phyloP scores from a whole-genome alignment of 2,329 filamentous ascomycete species.

The Hysterium pulicare region DNA sequence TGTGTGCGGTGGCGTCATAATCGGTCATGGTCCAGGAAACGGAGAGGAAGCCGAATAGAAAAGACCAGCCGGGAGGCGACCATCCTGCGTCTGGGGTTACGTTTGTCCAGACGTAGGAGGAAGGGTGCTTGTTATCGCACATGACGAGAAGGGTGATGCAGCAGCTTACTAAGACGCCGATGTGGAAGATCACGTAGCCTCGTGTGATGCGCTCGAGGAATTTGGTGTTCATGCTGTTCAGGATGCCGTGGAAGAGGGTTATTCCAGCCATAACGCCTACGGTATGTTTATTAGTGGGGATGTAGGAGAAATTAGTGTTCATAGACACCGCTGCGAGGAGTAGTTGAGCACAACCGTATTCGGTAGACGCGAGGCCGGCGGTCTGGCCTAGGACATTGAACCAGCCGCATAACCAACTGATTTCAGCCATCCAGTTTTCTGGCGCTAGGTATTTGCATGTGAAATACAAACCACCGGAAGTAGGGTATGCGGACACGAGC shows the following conservation, averaged over 20 bases:
- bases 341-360: constrained; percentile 57
- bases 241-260: constrained; percentile 49
- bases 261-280: constrained; percentile 56
- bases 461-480: constrained; percentile 55
- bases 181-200: constrained; percentile 57
- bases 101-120: constrained; percentile 55
- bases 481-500: constrained; percentile 57
- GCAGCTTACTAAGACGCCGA: constrained; percentile 51
- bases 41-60: constrained; percentile 59
- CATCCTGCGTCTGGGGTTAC: constrained; percentile 53
- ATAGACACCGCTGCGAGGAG: constrained; percentile 56
- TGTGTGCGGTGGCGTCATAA: constrained; percentile 46
- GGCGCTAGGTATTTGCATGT: constrained; percentile 55
- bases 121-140: constrained; percentile 50
- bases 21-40: constrained; percentile 61
- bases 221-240: constrained; percentile 56
- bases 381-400: constrained; percentile 53
- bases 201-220: constrained; percentile 60
- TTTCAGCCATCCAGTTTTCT: constrained; percentile 44
- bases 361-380: constrained; percentile 54
- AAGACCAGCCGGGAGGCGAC: constrained; percentile 54
- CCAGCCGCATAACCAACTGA: constrained; percentile 50
- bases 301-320: constrained; percentile 46
- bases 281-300: constrained; percentile 46
- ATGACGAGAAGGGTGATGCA: constrained; percentile 51